A percentile compares a stretch with the other conserved stretches of the same genome.
Evolutionary conservation across 371 early-diverging fungal species (phyloP).

Genomic region (Mucor velutinosus): DNA sequence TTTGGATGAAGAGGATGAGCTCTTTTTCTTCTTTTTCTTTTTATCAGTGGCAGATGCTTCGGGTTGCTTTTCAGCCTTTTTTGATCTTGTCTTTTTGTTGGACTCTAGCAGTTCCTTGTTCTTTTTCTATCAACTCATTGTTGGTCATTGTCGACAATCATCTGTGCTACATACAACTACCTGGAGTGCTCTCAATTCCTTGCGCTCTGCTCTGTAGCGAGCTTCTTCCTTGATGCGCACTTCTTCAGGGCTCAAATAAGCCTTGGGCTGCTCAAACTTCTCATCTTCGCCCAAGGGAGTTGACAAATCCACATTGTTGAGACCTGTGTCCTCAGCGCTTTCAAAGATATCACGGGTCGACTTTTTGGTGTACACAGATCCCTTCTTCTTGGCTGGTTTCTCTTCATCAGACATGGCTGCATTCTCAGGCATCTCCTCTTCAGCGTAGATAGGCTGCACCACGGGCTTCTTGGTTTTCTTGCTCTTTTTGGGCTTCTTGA

Average conservation of each 20-base stretch:
- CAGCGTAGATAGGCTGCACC: conserved; percentile 53
- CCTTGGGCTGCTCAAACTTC: conserved; percentile 57
- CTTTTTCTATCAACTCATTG: conserved; percentile 25
- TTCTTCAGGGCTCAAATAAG: conserved; percentile 69
- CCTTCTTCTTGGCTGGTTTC: conserved; percentile 23
- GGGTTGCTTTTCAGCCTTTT: background rate
- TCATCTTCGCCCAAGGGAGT: conserved; percentile 66
- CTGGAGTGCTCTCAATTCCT: conserved; percentile 45
- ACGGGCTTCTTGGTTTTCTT: conserved; percentile 27
- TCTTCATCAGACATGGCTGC: conserved; percentile 57
- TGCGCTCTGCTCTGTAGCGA: conserved; percentile 40
- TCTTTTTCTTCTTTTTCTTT: conserved; percentile 29
- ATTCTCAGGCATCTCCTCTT: conserved; percentile 72
- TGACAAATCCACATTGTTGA: conserved; percentile 62
- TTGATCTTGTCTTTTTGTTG: conserved; percentile 8
- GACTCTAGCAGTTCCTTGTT: conserved; percentile 23
- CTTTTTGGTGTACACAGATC: conserved; percentile 26
- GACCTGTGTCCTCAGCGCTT: conserved; percentile 40
- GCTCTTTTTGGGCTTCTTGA: conserved; percentile 31
- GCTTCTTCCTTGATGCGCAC: conserved; percentile 59
- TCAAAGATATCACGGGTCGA: conserved; percentile 44
- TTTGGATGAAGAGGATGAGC: conserved; percentile 2
- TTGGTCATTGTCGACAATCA: background rate
- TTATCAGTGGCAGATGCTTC: conserved; percentile 15
- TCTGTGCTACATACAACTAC: conserved; percentile 3